Conservation (phyloP, 192 early-diverging fungal species). For the Glomus cerebriforme region DNA sequence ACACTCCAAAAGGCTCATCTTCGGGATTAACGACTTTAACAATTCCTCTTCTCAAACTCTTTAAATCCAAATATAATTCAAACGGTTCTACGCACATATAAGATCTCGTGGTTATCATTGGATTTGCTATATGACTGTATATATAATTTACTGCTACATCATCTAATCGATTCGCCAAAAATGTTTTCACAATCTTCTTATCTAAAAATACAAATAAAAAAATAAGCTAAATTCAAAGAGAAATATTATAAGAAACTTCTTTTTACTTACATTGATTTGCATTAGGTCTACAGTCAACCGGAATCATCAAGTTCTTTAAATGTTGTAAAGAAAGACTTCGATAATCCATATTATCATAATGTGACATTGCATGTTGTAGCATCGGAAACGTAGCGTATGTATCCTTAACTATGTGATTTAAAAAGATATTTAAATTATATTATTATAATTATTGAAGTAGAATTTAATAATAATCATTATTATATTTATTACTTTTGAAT, state of each 20-base stretch:
- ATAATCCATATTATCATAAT: constrained; percentile 44
- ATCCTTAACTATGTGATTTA: constrained; percentile 59
- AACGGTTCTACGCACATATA: constrained; percentile 77
- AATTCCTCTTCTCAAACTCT: constrained; percentile 65
- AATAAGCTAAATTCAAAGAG: not conserved
- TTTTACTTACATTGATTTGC: constrained; percentile 41
- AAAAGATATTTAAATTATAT: not conserved
- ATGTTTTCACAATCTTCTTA: constrained; percentile 59
- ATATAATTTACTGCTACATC: constrained; percentile 68
- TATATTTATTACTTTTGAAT: constrained; percentile 41
- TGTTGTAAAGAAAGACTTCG: constrained; percentile 49
- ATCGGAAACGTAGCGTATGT: constrained; percentile 63
- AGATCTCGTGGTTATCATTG: constrained; percentile 77
- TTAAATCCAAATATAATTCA: constrained; percentile 63
- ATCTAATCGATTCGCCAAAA: constrained; percentile 65
- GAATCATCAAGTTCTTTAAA: constrained; percentile 65
- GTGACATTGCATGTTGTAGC: constrained; percentile 53
- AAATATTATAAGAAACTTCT: not conserved
- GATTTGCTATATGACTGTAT: constrained; percentile 78
- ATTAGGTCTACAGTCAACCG: constrained; percentile 55
- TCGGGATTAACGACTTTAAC: constrained; percentile 58
- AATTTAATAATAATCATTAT: not conserved
- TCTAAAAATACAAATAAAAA: constrained; percentile 29
- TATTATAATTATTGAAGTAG: too few relatives aligned
- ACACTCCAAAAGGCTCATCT: constrained; percentile 53